Evolutionary conservation across 805 yeast genomes (phyloP), one percentile per base, ranked within the genome.

Genomic region (Candida dendrica): DNA sequence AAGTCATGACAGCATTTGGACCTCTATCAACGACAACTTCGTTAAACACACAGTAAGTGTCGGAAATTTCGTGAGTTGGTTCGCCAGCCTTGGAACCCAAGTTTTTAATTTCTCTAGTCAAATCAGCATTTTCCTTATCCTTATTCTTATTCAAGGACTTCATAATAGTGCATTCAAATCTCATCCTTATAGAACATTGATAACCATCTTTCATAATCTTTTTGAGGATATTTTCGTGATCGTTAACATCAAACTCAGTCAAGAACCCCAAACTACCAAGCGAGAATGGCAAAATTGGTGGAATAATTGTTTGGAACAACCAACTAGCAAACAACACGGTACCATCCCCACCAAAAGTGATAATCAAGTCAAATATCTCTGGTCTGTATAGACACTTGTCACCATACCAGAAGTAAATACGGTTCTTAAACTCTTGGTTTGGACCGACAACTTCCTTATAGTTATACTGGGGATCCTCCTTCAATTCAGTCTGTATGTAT

Each of bases 271-370:
- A 60, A 1, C 84, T 77, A 0, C 88, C 88, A 55, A 81, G 60
- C 1, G 84, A 71, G 55, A 80, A 81, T 19, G 83, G 72, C 44
- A 81, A 57, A 4, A 81, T 75, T 4, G 87, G 88, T 0, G 88
- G 87, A 4, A 79, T 84, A 31, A 65, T 66, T 18, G 63, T 60
- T 58, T 73, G 78, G 53, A 81, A 81, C 24, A 78, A 56, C 42
- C 81, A 73, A 1, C 83, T 80, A 1, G 82, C 84, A 47, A 77
- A 74, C 20, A 81, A 56, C 34, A 80, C 82, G 0, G 88, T 81
- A 6, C 88, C 88, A 54, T 81, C 88, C 10, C 88, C 88, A 17
- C 88, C 88, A 24, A 81, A 60, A 1, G 86, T 77, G 17, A 81
- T 69, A 0, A 81, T 71, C 42, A 81, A 61, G 52, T 81, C 87